These are phyloP conservation scores for Rheum nobile DNA, from an alignment of 148 eudicot species.

Conservation along the genomic window DNA sequence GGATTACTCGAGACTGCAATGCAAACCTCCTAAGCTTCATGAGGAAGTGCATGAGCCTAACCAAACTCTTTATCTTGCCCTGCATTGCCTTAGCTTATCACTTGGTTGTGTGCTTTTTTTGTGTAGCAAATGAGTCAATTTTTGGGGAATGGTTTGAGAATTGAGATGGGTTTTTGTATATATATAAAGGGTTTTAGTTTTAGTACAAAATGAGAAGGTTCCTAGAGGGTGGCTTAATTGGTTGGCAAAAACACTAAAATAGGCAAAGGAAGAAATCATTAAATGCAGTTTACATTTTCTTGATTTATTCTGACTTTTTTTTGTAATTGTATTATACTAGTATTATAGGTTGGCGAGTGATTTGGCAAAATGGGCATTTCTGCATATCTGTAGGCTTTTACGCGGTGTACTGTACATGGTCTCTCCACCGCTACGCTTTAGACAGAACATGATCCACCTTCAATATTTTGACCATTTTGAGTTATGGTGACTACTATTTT, in stretches of 20 bases:
- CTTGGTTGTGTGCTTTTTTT: neutral
- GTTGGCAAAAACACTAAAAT: neutral
- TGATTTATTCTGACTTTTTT: neutral
- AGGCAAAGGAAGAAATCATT: neutral
- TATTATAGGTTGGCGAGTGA: neutral
- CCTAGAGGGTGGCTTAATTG: neutral
- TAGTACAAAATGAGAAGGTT: slow-evolving; percentile 1
- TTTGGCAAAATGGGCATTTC: slow-evolving; percentile 6
- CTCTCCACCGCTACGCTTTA: slow-evolving; percentile 5
- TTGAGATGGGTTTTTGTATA: neutral
- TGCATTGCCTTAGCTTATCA: neutral
- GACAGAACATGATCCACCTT: neutral
- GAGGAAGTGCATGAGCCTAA: neutral
- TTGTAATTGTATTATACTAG: neutral
- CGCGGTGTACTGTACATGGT: neutral
- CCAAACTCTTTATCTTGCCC: neutral
- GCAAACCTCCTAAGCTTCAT: slow-evolving; percentile 3
- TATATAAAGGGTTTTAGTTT: neutral
- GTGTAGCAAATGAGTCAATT: slow-evolving; percentile 1
- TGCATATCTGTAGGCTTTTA: neutral
- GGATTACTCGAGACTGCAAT: neutral
- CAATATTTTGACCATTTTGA: neutral
- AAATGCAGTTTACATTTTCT: neutral
- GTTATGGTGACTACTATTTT: neutral
- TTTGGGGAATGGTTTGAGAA: neutral